Evolutionary conservation across 257 asterid species (phyloP).

Genomic region (Misopates orontium): DNA sequence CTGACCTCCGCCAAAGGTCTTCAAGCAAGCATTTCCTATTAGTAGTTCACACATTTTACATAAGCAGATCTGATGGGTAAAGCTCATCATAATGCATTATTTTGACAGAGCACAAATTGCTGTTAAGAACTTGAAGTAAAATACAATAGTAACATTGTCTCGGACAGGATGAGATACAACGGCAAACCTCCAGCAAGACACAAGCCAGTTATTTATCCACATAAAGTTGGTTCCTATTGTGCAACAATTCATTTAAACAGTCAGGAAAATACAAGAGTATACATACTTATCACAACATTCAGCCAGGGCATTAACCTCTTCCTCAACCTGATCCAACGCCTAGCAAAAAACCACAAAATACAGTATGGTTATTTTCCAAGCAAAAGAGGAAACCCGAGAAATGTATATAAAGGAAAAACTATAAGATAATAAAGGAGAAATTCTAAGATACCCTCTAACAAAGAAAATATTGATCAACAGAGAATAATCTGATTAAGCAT

Average conservation of each 20-base stretch:
- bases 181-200: no score
- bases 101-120: not conserved
- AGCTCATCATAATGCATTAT: not conserved
- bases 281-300: constrained; percentile 90
- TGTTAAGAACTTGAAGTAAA: not conserved
- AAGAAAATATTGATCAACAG: constrained; percentile 4
- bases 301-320: constrained; percentile 85
- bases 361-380: constrained; percentile 19
- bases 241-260: not conserved
- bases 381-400: constrained; percentile 9
- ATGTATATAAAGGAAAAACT: no score
- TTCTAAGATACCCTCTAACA: not conserved
- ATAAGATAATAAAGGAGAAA: not conserved
- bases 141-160: not conserved
- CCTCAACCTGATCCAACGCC: constrained; percentile 94
- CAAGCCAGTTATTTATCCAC: not conserved
- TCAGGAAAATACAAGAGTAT: not conserved
- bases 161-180: not conserved
- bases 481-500: constrained; percentile 10
- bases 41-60: not conserved
- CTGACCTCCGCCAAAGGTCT: constrained; percentile 7
- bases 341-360: constrained; percentile 30
- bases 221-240: not conserved
- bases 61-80: constrained; percentile 5
- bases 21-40: constrained; percentile 8